phyloP scores from a whole-genome alignment of 176 grass and related monocot genomes.

The Triticum dicoccoides region DNA sequence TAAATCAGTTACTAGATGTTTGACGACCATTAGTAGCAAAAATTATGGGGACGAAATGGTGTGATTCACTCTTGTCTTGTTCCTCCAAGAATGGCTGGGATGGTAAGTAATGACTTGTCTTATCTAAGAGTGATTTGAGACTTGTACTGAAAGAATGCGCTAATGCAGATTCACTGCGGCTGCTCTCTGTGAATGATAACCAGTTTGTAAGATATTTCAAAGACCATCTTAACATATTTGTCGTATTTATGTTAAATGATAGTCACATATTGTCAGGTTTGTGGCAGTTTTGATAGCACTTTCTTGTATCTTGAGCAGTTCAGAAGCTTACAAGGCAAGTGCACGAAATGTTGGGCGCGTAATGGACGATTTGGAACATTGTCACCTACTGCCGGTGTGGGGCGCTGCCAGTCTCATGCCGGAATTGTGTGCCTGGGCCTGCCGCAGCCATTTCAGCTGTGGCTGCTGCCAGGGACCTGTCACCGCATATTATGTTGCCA shows the following conservation, averaged over 20 bases:
- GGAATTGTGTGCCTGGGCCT: too few relatives aligned
- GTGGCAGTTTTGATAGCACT: not conserved
- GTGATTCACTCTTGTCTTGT: conserved; percentile 73
- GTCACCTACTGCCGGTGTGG: not conserved
- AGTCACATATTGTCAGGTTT: not conserved
- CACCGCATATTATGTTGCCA: not conserved
- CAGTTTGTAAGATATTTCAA: conserved; percentile 13
- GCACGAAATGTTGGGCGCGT: conserved; percentile 98
- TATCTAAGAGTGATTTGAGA: conserved; percentile 28
- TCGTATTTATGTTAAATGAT: not conserved
- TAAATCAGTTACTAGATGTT: conserved; percentile 54
- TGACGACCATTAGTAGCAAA: conserved; percentile 99
- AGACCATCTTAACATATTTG: conserved; percentile 84
- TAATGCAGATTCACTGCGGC: conserved; percentile 74
- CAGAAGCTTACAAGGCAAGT: conserved; percentile 97
- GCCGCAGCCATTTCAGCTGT: too few relatives aligned
- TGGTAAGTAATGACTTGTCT: conserved; percentile 69
- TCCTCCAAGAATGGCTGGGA: conserved; percentile 83
- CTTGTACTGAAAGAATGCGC: conserved; percentile 28
- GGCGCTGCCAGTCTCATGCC: too few relatives aligned
- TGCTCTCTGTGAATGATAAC: conserved; percentile 90
- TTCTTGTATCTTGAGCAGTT: conserved; percentile 48
- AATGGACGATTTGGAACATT: conserved; percentile 95
- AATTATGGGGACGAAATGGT: conserved; percentile 96
- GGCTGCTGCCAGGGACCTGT: too few relatives aligned